Conservation (phyloP, 2,329 filamentous ascomycete genomes). For the Aspergillus fumigatus region DNA sequence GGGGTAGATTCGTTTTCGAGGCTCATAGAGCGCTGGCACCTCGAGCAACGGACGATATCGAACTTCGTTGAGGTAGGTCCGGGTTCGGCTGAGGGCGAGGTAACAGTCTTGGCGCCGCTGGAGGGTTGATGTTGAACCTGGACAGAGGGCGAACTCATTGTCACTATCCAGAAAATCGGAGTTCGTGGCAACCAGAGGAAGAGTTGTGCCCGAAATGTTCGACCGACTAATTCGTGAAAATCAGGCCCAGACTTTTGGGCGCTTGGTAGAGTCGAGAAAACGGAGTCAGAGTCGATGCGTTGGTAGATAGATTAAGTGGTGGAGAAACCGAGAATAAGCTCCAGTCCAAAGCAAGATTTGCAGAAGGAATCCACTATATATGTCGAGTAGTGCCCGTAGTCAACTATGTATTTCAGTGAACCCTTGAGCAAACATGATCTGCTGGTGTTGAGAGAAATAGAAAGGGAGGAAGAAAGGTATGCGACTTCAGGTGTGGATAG, state of each 20-base stretch:
- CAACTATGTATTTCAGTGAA: background rate
- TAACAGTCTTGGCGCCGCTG: conserved; percentile 18
- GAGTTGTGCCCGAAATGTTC: background rate
- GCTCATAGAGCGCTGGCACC: conserved; percentile 45
- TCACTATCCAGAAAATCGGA: conserved; percentile 2
- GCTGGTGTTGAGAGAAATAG: background rate
- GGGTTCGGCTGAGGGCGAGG: conserved; percentile 21
- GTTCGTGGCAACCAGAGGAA: background rate
- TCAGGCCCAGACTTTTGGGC: background rate
- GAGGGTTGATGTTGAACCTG: conserved; percentile 28
- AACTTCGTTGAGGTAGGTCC: conserved; percentile 22
- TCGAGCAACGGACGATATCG: conserved; percentile 45
- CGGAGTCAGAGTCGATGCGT: background rate
- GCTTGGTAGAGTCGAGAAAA: background rate
- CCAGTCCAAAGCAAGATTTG: background rate
- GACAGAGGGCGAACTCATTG: conserved; percentile 36
- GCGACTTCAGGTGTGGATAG: background rate
- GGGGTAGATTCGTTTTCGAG: conserved; percentile 34
- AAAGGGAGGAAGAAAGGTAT: conserved; percentile 1
- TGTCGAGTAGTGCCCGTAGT: background rate
- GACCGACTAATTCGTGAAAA: background rate
- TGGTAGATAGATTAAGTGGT: background rate
- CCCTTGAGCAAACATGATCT: background rate
- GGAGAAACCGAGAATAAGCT: background rate
- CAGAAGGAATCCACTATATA: background rate